phyloP scores from a whole-genome alignment of 1,139 yeast species.

The Yarrowia galli region DNA sequence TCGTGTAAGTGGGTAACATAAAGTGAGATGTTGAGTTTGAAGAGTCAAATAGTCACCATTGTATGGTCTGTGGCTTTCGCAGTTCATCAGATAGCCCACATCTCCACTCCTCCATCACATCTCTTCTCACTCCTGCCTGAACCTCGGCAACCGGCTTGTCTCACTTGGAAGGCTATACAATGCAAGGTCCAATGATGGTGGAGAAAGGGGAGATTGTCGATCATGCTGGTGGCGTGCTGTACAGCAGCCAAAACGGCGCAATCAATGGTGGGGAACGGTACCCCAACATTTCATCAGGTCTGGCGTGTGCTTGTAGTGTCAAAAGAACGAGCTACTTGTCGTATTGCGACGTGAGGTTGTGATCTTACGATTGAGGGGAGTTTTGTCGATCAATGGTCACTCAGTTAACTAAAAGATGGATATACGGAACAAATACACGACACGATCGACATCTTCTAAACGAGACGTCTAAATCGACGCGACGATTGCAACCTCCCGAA shows the following conservation, averaged over 20 bases:
- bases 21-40: neutral
- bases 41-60: neutral
- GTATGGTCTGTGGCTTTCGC: no score
- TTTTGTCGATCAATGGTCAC: neutral
- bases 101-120: no score
- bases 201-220: slow-evolving; percentile 23
- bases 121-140: no score
- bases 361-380: neutral
- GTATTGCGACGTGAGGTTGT: neutral
- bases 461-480: neutral
- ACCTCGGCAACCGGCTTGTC: slow-evolving; percentile 18
- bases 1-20: no score
- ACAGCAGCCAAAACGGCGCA: neutral
- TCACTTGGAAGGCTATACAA: neutral
- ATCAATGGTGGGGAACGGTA: neutral
- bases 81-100: no score
- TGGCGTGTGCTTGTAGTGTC: neutral
- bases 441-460: neutral
- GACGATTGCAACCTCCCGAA: neutral
- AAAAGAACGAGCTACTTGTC: neutral
- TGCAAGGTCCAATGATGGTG: slow-evolving; percentile 4
- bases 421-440: neutral
- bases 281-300: neutral
- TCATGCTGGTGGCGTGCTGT: slow-evolving; percentile 4
- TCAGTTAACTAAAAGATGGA: neutral